Evolutionary conservation across 2,329 filamentous ascomycete species (phyloP), one percentile per base, ranked within the genome.

Genomic region (Ascochyta lentis): DNA sequence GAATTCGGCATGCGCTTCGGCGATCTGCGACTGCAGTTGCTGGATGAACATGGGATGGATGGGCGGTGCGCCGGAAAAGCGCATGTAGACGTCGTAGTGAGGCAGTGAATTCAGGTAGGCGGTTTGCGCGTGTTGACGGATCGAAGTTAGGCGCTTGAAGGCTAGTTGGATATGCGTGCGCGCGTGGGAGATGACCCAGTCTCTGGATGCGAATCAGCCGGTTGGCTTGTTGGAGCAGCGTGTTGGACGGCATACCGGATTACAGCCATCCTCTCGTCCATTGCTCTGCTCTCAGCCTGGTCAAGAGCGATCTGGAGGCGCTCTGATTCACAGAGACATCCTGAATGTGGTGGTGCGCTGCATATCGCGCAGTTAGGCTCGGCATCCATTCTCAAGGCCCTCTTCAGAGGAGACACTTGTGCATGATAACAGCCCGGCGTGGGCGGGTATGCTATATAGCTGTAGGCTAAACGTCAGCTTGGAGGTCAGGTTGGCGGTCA

Each of bases 1-100:
- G 58, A 91, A 80, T 44, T 83, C 81, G 15, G 81, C 81, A 67
- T 91, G 84, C 23, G 88, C 89, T 53, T 84, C 82, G 35, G 82
- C 79, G 48, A 92, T 83, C 68, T 91, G 78, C 22, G 66, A 64
- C 44, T 80, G 75, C 23, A 81, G 66, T 45, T 73, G 68, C n/a
- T 75, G 66, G 13, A 80, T 63, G 45, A 76, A 73, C 27, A 69
- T 64, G 8, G 74, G 75, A 33, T 77, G 73, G 13, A 81, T 72
- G 1, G 79, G 79, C 9, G 79, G 78, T 33, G 76, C 68, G 37
- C 78, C 78, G 6, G 72, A 75, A 61, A 78, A 80, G 49, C 77
- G 77, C 62, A 77, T 74, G 67, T 79, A 81, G 38, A 81, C 64
- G 45, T 76, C 75, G 69, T 80, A 80, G 67, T 76, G 78, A 6